phyloP scores from a whole-genome alignment of 2,329 filamentous ascomycete genomes.

The Cladosporium sp. region DNA sequence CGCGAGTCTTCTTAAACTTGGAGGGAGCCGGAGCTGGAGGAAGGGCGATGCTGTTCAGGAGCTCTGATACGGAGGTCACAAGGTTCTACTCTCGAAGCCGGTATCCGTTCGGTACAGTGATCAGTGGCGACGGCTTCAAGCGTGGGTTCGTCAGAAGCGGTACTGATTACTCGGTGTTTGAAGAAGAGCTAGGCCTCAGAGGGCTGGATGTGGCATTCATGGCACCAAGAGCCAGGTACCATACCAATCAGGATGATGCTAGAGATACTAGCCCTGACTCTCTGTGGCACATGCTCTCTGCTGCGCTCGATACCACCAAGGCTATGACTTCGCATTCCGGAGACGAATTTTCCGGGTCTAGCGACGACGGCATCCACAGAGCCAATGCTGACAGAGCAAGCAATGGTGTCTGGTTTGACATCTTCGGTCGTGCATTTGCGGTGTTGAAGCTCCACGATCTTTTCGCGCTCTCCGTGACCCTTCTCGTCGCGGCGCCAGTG shows the following conservation, averaged over 20 bases:
- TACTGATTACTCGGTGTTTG: slow-evolving; percentile 85
- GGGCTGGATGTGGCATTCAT: slow-evolving; percentile 92
- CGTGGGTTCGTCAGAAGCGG: slow-evolving; percentile 72
- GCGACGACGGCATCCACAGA: slow-evolving; percentile 37
- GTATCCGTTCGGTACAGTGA: slow-evolving; percentile 77
- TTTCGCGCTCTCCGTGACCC: slow-evolving; percentile 79
- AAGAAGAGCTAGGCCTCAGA: slow-evolving; percentile 70
- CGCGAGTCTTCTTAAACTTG: slow-evolving; percentile 87
- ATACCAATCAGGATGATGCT: slow-evolving; percentile 83
- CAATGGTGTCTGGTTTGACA: slow-evolving; percentile 85
- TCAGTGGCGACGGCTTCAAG: slow-evolving; percentile 80
- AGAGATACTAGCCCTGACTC: slow-evolving; percentile 67
- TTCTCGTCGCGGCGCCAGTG: slow-evolving; percentile 76
- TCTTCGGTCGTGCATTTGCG: slow-evolving; percentile 75
- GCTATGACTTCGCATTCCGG: slow-evolving; percentile 58
- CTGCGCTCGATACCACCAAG: slow-evolving; percentile 68
- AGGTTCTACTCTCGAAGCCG: slow-evolving; percentile 66
- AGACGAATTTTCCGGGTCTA: slow-evolving; percentile 58
- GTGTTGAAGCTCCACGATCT: slow-evolving; percentile 75
- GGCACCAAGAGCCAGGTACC: slow-evolving; percentile 78
- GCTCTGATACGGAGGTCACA: slow-evolving; percentile 81
- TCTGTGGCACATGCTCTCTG: slow-evolving; percentile 94
- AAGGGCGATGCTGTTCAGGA: slow-evolving; percentile 78
- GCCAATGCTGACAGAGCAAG: slow-evolving; percentile 45
- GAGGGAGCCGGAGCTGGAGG: slow-evolving; percentile 93